Evolutionary conservation across 2,329 filamentous ascomycete genomes (phyloP).

Genomic region (Aspergillus quadrilineatus): DNA sequence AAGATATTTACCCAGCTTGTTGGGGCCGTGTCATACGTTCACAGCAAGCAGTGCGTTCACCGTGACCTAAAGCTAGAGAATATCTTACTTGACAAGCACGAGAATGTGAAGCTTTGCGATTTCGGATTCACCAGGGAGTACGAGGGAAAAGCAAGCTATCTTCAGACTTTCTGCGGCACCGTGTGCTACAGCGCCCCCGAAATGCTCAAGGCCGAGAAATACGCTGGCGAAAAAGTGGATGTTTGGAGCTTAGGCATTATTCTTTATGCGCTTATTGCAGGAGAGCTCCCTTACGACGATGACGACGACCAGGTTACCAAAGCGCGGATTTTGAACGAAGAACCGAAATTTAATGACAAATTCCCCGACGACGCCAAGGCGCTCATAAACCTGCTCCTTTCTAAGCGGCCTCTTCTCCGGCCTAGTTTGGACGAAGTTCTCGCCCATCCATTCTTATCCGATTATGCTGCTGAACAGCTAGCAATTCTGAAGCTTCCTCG

Average conservation of each 20-base stretch:
- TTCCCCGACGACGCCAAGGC: conserved; percentile 75
- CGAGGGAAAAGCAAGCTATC: conserved; percentile 87
- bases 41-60: conserved; percentile 92
- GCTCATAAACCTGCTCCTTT: conserved; percentile 76
- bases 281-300: conserved; percentile 88
- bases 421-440: conserved; percentile 83
- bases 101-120: conserved; percentile 96
- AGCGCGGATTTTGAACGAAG: conserved; percentile 76
- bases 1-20: conserved; percentile 95
- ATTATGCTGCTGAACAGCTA: conserved; percentile 84
- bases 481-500: conserved; percentile 81
- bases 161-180: conserved; percentile 97
- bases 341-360: conserved; percentile 79
- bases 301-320: conserved; percentile 90
- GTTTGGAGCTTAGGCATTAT: conserved; percentile 98
- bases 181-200: conserved; percentile 97
- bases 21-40: conserved; percentile 91
- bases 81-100: conserved; percentile 91
- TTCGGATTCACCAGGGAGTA: conserved; percentile 99
- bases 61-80: conserved; percentile 96
- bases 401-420: conserved; percentile 81
- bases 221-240: conserved; percentile 95
- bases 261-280: conserved; percentile 77
- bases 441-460: conserved; percentile 80
- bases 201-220: conserved; percentile 98